Evolutionary conservation across 768 basidiomycete genomes (phyloP), one percentile per base, ranked within the genome.

Genomic region (Calocera cornea): DNA sequence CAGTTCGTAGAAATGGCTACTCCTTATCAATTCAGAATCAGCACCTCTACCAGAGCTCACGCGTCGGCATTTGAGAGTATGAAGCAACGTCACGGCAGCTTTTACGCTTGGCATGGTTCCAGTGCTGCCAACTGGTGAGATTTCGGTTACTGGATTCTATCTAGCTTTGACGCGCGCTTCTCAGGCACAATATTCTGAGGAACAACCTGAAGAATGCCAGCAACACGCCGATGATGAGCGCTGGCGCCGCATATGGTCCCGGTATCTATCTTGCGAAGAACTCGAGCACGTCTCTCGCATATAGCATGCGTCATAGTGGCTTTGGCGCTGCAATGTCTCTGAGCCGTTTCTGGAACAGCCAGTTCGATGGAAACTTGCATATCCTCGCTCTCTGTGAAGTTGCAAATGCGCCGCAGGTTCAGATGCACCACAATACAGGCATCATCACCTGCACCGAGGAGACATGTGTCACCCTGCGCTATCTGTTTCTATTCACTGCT

Each of bases 211-310:
- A 60, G 54, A 60, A 60, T 19, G 54, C 54, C 54, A 60, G 54
- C 22, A 33, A 33, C 22, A 60, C 54, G 5, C 27, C 54, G 5
- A 60, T 60, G 54, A 60, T 60, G 54, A 16, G 14, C 24, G 54
- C 54, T 16, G 54, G 54, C 3, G 27, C 24, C 3, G 54, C 54
- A 7, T 60, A 60, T 33, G 54, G 54, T 16, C 54, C 54, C 5
- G 54, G 54, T 31, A 60, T 60, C 31, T 60, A 60, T 60, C 54
- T 60, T 60, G 54, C 54, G 7, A 60, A 60, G 54, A 60, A 60
- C 27, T 60, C 54, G 54, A 27, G 11, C 54, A 60, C 54, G 10
- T 60, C 54, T 2, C 5, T 33, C 8, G 2, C 24, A 2, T 60
- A 60, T 19, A 60, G 14, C 11, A 19, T 7, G 44, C 5, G 44